Evolutionary conservation across 2,329 filamentous ascomycete genomes (phyloP), one percentile per base, ranked within the genome.

Genomic region (Esteya vermicola): DNA sequence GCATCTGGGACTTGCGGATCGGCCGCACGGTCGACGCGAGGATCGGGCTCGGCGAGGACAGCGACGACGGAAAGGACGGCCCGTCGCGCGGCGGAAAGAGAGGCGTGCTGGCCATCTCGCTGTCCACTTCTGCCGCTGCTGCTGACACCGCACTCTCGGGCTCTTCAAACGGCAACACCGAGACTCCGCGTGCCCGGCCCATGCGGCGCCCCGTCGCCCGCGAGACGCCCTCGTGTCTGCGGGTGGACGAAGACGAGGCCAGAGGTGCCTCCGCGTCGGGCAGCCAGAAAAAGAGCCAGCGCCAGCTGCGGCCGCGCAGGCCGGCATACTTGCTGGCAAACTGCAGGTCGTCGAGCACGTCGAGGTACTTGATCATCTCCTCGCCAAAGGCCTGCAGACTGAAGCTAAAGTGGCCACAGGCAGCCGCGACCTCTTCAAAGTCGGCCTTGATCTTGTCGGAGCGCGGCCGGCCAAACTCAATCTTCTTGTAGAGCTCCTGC

Each of bases 401-500:
- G 55, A 91, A 95, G 54, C 84, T 89, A 54, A 96, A 98, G 58
- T 96, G 88, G 0, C 91, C 89, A 53, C 91, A 98, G 42, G 88
- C 93, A n/a, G 91, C 89, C 31, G 89, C 88, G 10, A 96, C 88
- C 58, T 98, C 91, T 56, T 98, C 91, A 42, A 94, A 86, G 56
- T 96, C 91, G 3, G 89, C 91, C 53, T 93, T 81, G 9, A 89
- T 71, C 45, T 81, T 81, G 39, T 85, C 70, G 0, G 81, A 78
- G 32, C 76, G 71, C 4, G 76, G 65, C 43, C 75, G 75, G 10
- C 74, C 75, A 30, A 86, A 67, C 50, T 86, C 78, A 44, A 86
- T 85, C 38, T 74, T 82, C 46, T 73, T 77, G 57, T 98, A 96
- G 1, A 98, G 68, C 42, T 81, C 71, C 42, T 78, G 70, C 7